Evolutionary conservation across 495 filamentous ascomycete genomes (phyloP).

Genomic region (Xylaria castorea): DNA sequence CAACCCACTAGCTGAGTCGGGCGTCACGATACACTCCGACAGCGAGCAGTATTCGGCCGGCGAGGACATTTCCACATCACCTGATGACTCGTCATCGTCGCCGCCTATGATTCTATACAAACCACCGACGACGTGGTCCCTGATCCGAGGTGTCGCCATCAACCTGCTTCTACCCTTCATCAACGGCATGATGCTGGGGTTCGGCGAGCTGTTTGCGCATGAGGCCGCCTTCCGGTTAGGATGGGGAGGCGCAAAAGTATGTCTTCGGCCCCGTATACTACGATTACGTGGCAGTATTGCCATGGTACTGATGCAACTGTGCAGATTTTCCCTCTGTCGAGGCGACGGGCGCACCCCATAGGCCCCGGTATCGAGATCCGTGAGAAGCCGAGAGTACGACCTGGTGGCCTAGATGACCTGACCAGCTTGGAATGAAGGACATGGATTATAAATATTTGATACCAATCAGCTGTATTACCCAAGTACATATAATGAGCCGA

Average conservation of each 20-base stretch:
- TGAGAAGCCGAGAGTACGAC: constrained; percentile 45
- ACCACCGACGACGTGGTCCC: constrained; percentile 82
- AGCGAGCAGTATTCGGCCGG: constrained; percentile 86
- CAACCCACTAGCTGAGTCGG: constrained; percentile 75
- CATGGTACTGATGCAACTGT: neutral
- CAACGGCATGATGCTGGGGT: constrained; percentile 97
- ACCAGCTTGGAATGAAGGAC: constrained; percentile 56
- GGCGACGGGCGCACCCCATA: constrained; percentile 53
- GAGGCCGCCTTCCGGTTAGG: constrained; percentile 91
- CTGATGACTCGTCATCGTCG: constrained; percentile 68
- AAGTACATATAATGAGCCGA: neutral
- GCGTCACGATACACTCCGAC: constrained; percentile 86
- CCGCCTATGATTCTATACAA: constrained; percentile 87
- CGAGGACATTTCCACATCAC: constrained; percentile 66
- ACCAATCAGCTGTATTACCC: neutral
- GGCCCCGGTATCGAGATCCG: constrained; percentile 61
- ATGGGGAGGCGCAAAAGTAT: constrained; percentile 92
- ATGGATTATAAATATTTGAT: constrained; percentile 5
- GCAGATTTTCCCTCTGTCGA: constrained; percentile 57
- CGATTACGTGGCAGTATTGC: neutral
- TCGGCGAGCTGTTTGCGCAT: constrained; percentile 95
- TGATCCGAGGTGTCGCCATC: constrained; percentile 89
- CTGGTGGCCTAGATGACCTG: constrained; percentile 48
- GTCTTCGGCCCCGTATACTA: constrained; percentile 30
- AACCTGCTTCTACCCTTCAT: constrained; percentile 94